Conservation (phyloP, 2,329 filamentous ascomycete species). For the Byssochlamys sp. region DNA sequence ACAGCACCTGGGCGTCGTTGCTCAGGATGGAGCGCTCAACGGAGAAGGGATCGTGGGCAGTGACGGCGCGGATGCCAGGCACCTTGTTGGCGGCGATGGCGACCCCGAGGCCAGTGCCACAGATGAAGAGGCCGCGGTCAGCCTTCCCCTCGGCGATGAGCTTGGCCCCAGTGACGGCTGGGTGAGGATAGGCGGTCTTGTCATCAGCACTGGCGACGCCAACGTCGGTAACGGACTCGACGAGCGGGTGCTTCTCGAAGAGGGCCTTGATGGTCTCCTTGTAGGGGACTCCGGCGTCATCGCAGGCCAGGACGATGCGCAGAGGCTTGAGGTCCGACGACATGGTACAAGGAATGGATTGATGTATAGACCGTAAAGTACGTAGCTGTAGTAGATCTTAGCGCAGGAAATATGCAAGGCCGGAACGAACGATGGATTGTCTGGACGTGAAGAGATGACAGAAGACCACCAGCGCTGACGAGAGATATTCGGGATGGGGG, state of each 20-base stretch:
- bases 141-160: slow-evolving; percentile 43
- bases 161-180: slow-evolving; percentile 62
- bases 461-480: not conserved
- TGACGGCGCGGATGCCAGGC: slow-evolving; percentile 73
- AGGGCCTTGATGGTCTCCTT: slow-evolving; percentile 68
- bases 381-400: not conserved
- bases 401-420: not conserved
- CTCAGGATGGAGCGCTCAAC: slow-evolving; percentile 72
- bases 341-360: slow-evolving; percentile 15
- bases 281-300: slow-evolving; percentile 68
- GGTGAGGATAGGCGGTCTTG: slow-evolving; percentile 73
- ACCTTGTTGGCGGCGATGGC: slow-evolving; percentile 87
- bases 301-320: slow-evolving; percentile 54
- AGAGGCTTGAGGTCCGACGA: slow-evolving; percentile 32
- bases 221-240: slow-evolving; percentile 62
- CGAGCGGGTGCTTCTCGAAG: slow-evolving; percentile 57
- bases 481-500: not conserved
- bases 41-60: slow-evolving; percentile 75
- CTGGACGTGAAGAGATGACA: not conserved
- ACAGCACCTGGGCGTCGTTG: slow-evolving; percentile 80
- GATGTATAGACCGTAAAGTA: not conserved
- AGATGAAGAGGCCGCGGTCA: slow-evolving; percentile 69
- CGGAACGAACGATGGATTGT: not conserved
- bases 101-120: slow-evolving; percentile 76
- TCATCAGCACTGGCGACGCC: slow-evolving; percentile 57